These are phyloP conservation scores for Sporodiniella umbellata DNA, from an alignment of 371 early-diverging fungal genomes.

Conservation along the genomic window DNA sequence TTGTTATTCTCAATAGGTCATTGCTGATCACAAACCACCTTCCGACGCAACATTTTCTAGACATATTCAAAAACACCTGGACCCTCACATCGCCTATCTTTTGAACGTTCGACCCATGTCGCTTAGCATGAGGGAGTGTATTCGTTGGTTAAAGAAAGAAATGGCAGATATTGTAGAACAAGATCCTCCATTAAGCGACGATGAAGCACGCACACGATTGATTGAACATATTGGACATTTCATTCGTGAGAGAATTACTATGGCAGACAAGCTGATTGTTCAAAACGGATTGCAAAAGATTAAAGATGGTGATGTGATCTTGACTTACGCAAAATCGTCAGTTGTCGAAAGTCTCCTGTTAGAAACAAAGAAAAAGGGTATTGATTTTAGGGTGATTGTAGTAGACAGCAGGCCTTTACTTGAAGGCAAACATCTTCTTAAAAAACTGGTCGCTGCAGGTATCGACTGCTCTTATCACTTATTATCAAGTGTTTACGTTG, in stretches of 20 bases:
- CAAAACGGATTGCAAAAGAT: constrained; percentile 84
- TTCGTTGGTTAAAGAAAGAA: constrained; percentile 88
- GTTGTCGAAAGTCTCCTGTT: constrained; percentile 76
- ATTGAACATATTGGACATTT: constrained; percentile 80
- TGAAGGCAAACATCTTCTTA: constrained; percentile 78
- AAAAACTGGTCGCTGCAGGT: constrained; percentile 61
- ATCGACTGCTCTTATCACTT: constrained; percentile 78
- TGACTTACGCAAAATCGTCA: constrained; percentile 88
- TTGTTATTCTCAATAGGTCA: too few species aligned
- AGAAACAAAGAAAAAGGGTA: constrained; percentile 73
- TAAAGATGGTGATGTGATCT: constrained; percentile 90
- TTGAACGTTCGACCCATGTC: constrained; percentile 82
- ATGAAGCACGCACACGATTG: constrained; percentile 57
- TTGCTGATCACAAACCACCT: constrained; percentile 89
- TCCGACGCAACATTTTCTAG: constrained; percentile 79
- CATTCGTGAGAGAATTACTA: constrained; percentile 86
- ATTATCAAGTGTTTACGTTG: constrained; percentile 64
- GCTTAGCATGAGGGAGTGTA: constrained; percentile 92
- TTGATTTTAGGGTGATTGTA: constrained; percentile 89
- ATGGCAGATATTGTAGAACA: constrained; percentile 63
- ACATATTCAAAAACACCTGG: constrained; percentile 78
- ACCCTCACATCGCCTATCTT: constrained; percentile 89
- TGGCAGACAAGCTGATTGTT: constrained; percentile 81
- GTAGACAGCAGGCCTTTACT: constrained; percentile 89
- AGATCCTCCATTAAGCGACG: constrained; percentile 71